Base-by-base conservation (phyloP, 75 land plant genomes). In the Selaginella tamariscina region DNA sequence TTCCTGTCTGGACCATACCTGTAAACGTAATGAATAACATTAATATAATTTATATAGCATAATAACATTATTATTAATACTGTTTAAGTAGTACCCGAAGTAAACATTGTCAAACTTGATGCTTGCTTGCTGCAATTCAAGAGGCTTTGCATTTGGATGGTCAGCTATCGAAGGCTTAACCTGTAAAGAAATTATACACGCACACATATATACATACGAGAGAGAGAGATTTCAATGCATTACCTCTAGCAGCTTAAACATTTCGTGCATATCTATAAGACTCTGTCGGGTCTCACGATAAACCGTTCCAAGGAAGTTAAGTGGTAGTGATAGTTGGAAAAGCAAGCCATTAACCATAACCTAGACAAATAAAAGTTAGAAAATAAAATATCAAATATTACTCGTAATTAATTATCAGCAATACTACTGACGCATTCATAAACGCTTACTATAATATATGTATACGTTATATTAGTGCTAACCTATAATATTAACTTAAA, bases 281-380 rank as follows among this genome's bases (percentile, higher is more conserved):
- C 96, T 86, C 44, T 94, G 98, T 31, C 85, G 74, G 2, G 96
- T 94, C 68, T 94, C 98, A 30, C 98, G 80, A 72, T 94, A 94
- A 0, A 94, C 98, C 72, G 91, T 83, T 0, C 98, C 96, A 74
- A 94, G 85, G 62, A 89, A 94, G 59, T 89, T 94, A 8, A 94
- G 83, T 22, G 98, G 98, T 60, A 89, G 65, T 33, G 98, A 94
- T 28, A 94, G 82, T 72, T 94, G 98, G 66, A 94, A 94, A 15
- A 94, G 86, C 30, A 94, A 78, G 30, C 98, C 96, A 78, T 94
- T 94, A 28, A 94, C 98, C 98, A 94, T 94, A 65, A 94, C 98
- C 98, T 94, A 75, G 13, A 31, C 49, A 66, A 64, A 59, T 5
- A 39, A 39, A 39, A 39, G 49, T 5, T 5, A 39, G 15, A 39